Conservation (phyloP, 2,329 filamentous ascomycete genomes). For the Mycosphaerella arachidis region DNA sequence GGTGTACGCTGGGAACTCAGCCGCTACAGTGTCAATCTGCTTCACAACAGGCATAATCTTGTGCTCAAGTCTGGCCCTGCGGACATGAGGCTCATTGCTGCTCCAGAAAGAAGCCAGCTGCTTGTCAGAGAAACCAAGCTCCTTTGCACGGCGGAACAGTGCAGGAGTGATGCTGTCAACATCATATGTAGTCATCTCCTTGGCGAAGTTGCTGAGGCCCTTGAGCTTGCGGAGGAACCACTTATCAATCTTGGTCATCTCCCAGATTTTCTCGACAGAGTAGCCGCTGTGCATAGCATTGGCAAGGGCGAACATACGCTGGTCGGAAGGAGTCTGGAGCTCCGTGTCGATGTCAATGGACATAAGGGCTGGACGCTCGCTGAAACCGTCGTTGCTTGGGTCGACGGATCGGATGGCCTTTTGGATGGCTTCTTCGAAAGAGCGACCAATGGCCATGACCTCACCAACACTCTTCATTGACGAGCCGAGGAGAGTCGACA, state of each 20-base stretch:
- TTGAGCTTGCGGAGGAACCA: conserved; percentile 96
- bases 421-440: conserved; percentile 96
- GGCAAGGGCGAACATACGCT: conserved; percentile 93
- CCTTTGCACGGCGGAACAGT: conserved; percentile 78
- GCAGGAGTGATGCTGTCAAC: conserved; percentile 61
- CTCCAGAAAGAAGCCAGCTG: conserved; percentile 92
- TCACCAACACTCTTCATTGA: conserved; percentile 99
- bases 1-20: conserved; percentile 88
- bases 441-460: conserved; percentile 96
- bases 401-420: conserved; percentile 96
- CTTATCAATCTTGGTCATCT: conserved; percentile 96
- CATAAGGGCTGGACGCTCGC: conserved; percentile 84
- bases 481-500: conserved; percentile 90
- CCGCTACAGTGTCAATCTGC: conserved; percentile 97
- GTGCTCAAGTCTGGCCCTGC: conserved; percentile 76
- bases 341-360: conserved; percentile 94
- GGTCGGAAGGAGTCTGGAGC: conserved; percentile 93
- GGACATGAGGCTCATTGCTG: conserved; percentile 87
- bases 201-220: conserved; percentile 83
- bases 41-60: conserved; percentile 88
- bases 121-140: conserved; percentile 88
- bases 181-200: conserved; percentile 65
- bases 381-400: conserved; percentile 91
- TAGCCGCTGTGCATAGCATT: conserved; percentile 96
- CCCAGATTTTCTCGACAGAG: conserved; percentile 94